Base-by-base conservation (phyloP, 495 filamentous ascomycete species). In the Delitschia confertaspora region DNA sequence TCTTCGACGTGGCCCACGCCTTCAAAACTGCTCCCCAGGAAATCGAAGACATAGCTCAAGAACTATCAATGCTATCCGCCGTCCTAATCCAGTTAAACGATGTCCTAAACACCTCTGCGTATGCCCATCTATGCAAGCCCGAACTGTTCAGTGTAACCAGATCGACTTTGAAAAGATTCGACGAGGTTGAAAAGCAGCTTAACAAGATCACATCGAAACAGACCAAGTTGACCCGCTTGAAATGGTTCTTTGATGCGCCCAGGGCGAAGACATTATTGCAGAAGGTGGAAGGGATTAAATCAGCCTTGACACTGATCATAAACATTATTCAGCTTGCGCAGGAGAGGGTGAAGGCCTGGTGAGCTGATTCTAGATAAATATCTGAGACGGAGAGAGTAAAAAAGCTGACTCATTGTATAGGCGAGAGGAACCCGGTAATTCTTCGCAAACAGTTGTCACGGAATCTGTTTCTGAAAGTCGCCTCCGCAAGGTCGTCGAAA, bases 401-500 rank as follows among this genome's bases (percentile, higher is more conserved):
- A n/a, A n/a, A n/a, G n/a, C n/a, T n/a, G n/a, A n/a, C n/a, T n/a
- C n/a, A n/a, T n/a, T n/a, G n/a, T n/a, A n/a, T n/a, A n/a, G n/a
- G n/a, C n/a, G n/a, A n/a, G n/a, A n/a, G n/a, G n/a, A 34, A 6
- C 32, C 32, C 18, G 17, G 17, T 5, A 38, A 38, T 7, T 22
- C 34, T 34, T 34, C 32, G 6, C 18, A 11, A 38, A 38, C 4
- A 22, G 18, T 6, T 38, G 18, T 5, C 6, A 38, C 7, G 6
- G 4, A 7, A 22, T 38, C 34, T 13, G 17, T 10, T 22, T 6
- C 10, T 4, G 24, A 38, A 6, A 18, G 17, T 22, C 6, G 11
- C 10, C 24, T 38, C 18, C 34, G 34, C 5, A 38, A 38, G 17
- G 17, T 38, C 17, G 34, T 38, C 6, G 34, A 38, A 17, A 22